Conservation (phyloP, 129 eudicot species). For the Centrapalus pauciflorus region DNA sequence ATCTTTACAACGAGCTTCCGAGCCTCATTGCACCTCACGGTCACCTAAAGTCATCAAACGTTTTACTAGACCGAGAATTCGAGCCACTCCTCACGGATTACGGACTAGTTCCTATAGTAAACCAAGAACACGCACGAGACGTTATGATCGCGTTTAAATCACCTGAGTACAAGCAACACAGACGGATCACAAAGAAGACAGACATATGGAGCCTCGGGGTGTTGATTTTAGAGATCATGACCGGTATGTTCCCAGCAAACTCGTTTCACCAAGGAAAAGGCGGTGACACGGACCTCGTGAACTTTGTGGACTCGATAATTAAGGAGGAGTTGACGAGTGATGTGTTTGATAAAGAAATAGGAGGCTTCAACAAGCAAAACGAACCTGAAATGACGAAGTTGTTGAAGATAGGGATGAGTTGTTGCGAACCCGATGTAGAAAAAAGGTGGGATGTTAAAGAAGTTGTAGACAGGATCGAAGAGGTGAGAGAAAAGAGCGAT, state of each 20-base stretch:
- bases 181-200: constrained; percentile 47
- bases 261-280: constrained; percentile 55
- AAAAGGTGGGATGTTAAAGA: constrained; percentile 69
- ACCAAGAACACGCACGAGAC: constrained; percentile 55
- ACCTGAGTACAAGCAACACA: constrained; percentile 48
- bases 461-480: constrained; percentile 57
- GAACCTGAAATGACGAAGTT: constrained; percentile 64
- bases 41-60: constrained; percentile 67
- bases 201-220: constrained; percentile 78
- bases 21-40: constrained; percentile 56
- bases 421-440: constrained; percentile 66
- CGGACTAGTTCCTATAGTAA: constrained; percentile 44
- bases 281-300: constrained; percentile 37
- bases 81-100: constrained; percentile 58
- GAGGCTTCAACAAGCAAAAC: constrained; percentile 15
- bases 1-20: constrained; percentile 62
- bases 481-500: constrained; percentile 48
- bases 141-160: constrained; percentile 55
- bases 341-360: constrained; percentile 62
- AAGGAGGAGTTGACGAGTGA: constrained; percentile 34
- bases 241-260: constrained; percentile 57
- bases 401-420: constrained; percentile 58
- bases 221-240: constrained; percentile 68
- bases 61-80: constrained; percentile 41
- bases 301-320: constrained; percentile 45